Conservation (phyloP, 2,329 filamentous ascomycete genomes). For the Diaporthe velutina region DNA sequence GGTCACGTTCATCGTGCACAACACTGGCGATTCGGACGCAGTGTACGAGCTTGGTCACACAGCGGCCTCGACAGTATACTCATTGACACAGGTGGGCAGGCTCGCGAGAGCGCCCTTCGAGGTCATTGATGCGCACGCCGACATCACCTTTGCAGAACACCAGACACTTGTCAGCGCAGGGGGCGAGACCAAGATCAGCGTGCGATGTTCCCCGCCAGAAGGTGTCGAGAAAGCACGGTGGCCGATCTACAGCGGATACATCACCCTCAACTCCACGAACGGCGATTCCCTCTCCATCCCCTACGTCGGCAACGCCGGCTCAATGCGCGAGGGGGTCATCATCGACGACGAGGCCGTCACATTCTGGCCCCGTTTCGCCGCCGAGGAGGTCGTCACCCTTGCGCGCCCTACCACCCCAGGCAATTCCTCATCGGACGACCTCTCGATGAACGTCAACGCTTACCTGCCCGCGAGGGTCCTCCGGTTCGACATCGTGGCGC, state of each 20-base stretch:
- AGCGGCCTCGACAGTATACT: not conserved
- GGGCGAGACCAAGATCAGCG: not conserved
- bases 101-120: not conserved
- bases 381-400: not conserved
- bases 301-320: constrained; percentile 6
- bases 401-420: not conserved
- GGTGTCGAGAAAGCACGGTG: not conserved
- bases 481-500: not conserved
- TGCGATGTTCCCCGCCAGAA: not conserved
- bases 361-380: not conserved
- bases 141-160: not conserved
- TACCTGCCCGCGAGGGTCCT: not conserved
- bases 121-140: not conserved
- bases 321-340: not conserved
- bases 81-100: not conserved
- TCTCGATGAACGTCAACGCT: not conserved
- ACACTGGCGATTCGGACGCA: not conserved
- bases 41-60: not conserved
- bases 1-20: not conserved
- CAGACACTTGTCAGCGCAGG: not conserved
- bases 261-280: constrained; percentile 5
- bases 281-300: not conserved
- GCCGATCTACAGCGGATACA: constrained; percentile 5
- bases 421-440: not conserved
- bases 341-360: not conserved